Evolutionary conservation across 768 basidiomycete genomes (phyloP), one percentile per base, ranked within the genome.

Genomic region (Hygrocybe punicea): DNA sequence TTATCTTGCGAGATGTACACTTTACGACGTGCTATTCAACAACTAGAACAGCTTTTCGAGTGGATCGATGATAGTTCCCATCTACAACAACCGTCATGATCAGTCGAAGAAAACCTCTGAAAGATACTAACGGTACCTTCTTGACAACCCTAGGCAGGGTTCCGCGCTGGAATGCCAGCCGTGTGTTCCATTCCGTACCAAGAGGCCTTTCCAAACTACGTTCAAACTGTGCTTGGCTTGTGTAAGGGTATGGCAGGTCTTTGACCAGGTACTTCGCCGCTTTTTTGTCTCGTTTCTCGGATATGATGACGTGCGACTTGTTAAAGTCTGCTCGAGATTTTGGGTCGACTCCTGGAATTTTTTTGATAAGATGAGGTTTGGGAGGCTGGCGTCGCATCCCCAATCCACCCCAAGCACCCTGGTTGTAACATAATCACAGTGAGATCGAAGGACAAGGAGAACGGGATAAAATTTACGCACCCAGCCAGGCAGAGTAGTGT

Each of bases 401-500:
- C 35, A 78, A 71, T 33, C 96, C 96, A 16, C 88, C 91, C 97
- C 97, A 98, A 17, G 92, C 78, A 40, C 96, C 96, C 93, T 96
- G 63, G 35, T 19, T 6, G 2, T 8, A 25, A 11, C 4, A 55
- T 52, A 53, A 42, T 13, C 19, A 17, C 39, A 40, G 35, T 21
- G 57, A 36, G 19, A 55, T 33, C 10, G 40, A 55, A 13, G n/a
- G 39, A 54, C 16, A 25, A 11, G 21, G 39, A 14, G 36, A 17
- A 48, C 55, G n/a, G 63, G 51, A 29, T 48, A 17, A 21, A 47
- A 14, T 9, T 11, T 36, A 75, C 86, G 60, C 69, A 95, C 94
- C 97, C 97, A 99, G 33, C 97, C 97, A 40, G 94, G 86, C 23
- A 98, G 81, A 2, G 94, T 93, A 2, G 85, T 91, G 67, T 99